Evolutionary conservation across 2,329 filamentous ascomycete species (phyloP).

Genomic region (Fonsecaea pugnacius): DNA sequence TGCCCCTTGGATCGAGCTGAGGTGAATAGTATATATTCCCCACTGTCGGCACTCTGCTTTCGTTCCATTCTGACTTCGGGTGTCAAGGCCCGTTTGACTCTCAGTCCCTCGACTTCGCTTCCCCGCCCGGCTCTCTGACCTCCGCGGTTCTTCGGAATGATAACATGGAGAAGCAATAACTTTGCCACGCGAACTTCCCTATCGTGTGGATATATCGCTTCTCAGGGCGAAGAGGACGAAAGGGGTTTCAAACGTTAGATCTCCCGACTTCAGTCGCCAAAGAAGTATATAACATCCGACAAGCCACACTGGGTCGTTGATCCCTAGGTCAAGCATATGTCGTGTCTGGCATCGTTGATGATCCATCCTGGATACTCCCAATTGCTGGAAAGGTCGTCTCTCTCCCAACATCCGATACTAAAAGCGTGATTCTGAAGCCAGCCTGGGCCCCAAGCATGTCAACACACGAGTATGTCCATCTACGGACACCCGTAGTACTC

Average conservation of each 20-base stretch:
- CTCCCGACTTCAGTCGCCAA: neutral
- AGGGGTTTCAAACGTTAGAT: neutral
- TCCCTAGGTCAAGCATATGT: slow-evolving; percentile 76
- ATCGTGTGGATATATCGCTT: neutral
- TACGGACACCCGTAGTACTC: slow-evolving; percentile 9
- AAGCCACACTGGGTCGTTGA: slow-evolving; percentile 84
- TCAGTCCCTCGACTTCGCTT: neutral
- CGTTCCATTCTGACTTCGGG: neutral
- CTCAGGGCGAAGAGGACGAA: neutral
- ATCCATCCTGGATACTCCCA: slow-evolving; percentile 85
- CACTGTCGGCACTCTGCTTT: neutral
- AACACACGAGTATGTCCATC: slow-evolving; percentile 25
- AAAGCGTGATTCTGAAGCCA: neutral
- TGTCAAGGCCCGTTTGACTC: neutral
- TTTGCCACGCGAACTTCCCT: neutral
- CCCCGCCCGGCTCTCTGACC: neutral
- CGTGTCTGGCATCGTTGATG: slow-evolving; percentile 77
- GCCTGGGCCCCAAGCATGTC: slow-evolving; percentile 64
- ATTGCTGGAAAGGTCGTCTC: slow-evolving; percentile 66
- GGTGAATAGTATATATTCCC: neutral
- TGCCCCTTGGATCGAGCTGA: neutral
- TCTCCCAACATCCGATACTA: neutral
- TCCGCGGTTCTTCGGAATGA: neutral
- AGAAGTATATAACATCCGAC: slow-evolving; percentile 74
- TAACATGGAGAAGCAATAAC: neutral